phyloP scores from a whole-genome alignment of 768 basidiomycete species.

The Tulasnella calospora region DNA sequence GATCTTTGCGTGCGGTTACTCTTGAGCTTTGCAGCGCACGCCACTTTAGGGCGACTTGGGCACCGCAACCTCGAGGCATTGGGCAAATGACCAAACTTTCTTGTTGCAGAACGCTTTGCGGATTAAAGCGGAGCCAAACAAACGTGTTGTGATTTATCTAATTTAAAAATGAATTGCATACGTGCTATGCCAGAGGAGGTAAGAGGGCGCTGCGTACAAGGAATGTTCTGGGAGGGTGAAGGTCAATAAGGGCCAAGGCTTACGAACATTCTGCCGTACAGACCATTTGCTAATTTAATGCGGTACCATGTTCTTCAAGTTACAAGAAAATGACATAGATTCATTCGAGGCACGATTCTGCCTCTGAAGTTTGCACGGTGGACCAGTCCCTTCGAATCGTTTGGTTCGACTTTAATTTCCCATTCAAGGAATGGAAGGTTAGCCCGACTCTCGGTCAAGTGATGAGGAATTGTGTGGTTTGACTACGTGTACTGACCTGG shows the following conservation, averaged over 20 bases:
- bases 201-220: not conserved
- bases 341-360: no score
- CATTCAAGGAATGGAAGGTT: no score
- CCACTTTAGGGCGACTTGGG: not conserved
- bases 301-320: not conserved
- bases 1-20: not conserved
- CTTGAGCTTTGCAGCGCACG: not conserved
- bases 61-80: not conserved
- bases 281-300: not conserved
- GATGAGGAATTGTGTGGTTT: no score
- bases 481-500: no score
- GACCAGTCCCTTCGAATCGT: no score
- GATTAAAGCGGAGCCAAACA: not conserved
- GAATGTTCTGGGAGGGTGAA: not conserved
- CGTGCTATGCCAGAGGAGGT: not conserved
- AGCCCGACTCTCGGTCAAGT: no score
- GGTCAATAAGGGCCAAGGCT: not conserved
- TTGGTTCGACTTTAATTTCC: no score
- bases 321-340: no score
- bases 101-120: not conserved
- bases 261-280: not conserved
- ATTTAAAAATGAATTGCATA: not conserved
- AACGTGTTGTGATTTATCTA: not conserved
- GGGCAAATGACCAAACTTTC: not conserved
- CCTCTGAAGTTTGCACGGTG: no score